phyloP scores from a whole-genome alignment of 228 moss, liverwort and hornwort genomes.

The Sphagnum fallax region DNA sequence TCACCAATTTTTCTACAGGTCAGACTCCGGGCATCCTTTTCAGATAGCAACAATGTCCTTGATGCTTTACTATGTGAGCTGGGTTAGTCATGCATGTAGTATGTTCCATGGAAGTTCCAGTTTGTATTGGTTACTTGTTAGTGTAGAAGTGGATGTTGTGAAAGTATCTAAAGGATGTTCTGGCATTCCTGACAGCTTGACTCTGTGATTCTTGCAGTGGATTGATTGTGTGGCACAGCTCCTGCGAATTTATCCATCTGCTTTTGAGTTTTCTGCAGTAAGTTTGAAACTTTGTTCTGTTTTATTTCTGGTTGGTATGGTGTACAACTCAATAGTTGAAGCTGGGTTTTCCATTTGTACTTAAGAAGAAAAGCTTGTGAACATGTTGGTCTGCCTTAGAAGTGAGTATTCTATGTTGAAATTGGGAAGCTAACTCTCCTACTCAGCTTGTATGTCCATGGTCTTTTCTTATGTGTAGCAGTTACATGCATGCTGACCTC shows the following conservation, averaged over 20 bases:
- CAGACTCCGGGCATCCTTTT: neutral
- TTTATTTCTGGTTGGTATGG: neutral
- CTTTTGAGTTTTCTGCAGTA: constrained; percentile 91
- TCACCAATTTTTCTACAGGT: constrained; percentile 95
- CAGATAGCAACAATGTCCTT: neutral
- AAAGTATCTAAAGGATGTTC: too few species aligned
- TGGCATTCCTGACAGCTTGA: neutral
- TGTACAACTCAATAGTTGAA: too few species aligned
- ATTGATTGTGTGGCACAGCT: constrained; percentile 89
- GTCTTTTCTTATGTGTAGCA: neutral
- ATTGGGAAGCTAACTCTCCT: too few species aligned
- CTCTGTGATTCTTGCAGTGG: constrained; percentile 43
- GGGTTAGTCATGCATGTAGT: neutral
- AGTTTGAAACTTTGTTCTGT: neutral
- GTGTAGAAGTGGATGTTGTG: too few species aligned
- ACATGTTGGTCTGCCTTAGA: too few species aligned
- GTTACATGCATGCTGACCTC: too few species aligned
- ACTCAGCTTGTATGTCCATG: neutral
- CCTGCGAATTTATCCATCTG: constrained; percentile 81
- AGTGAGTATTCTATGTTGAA: too few species aligned
- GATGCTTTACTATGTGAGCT: neutral
- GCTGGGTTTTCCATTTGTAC: too few species aligned
- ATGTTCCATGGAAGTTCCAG: neutral
- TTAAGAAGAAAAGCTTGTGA: too few species aligned
- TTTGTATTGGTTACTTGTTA: neutral